These are phyloP conservation scores for Arthroderma uncinatum DNA, from an alignment of 2,329 filamentous ascomycete species.

Conservation along the genomic window DNA sequence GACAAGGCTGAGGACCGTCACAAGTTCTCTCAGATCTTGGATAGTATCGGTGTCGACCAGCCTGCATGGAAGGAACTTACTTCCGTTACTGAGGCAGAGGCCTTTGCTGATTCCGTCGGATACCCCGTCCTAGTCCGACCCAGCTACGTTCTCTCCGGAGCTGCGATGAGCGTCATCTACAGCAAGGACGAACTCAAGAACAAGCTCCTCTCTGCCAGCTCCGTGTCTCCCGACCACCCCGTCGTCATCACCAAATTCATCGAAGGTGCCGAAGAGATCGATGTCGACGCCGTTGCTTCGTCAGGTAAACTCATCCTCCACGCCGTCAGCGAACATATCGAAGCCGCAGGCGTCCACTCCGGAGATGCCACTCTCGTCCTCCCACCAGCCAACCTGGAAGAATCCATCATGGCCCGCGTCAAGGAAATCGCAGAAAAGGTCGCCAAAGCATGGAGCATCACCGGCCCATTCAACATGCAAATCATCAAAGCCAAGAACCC, in stretches of 20 bases:
- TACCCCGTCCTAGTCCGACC: conserved; percentile 95
- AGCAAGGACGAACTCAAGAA: conserved; percentile 82
- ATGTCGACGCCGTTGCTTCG: conserved; percentile 85
- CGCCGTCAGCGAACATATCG: conserved; percentile 88
- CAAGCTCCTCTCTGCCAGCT: conserved; percentile 81
- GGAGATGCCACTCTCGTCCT: conserved; percentile 92
- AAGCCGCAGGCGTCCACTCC: conserved; percentile 95
- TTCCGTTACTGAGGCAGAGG: conserved; percentile 74
- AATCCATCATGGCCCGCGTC: conserved; percentile 66
- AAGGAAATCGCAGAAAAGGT: conserved; percentile 97
- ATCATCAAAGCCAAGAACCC: conserved; percentile 85
- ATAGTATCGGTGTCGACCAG: conserved; percentile 93
- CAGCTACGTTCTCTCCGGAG: conserved; percentile 90
- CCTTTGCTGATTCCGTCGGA: conserved; percentile 71
- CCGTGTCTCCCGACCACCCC: conserved; percentile 89
- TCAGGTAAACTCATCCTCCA: conserved; percentile 80
- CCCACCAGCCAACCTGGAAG: conserved; percentile 69
- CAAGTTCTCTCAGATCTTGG: conserved; percentile 95
- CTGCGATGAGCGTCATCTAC: conserved; percentile 95
- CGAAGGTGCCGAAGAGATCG: conserved; percentile 89
- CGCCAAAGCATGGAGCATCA: conserved; percentile 92
- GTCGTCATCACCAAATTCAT: conserved; percentile 99
- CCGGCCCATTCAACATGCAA: conserved; percentile 99
- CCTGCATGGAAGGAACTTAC: conserved; percentile 96
- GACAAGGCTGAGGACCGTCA: conserved; percentile 97